Evolutionary conservation across 1,284 basidiomycete species (phyloP), one percentile per base, ranked within the genome.

Genomic region (Tremellales sp.): DNA sequence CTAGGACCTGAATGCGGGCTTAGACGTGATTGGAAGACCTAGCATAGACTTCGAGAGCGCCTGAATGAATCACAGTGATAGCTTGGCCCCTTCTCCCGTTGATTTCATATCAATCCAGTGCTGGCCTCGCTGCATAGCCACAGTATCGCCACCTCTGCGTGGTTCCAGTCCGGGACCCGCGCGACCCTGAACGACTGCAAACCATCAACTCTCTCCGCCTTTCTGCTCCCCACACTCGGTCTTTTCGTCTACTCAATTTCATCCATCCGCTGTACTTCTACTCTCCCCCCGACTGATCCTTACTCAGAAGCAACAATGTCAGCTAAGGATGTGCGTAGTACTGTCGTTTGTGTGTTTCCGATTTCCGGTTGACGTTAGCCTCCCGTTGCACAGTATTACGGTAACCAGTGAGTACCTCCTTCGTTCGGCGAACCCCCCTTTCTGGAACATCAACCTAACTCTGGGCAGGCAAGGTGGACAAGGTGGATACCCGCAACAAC

Each of bases 271-370:
- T 10, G 29, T 31, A 10, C 10, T 36, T 9, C 16, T 25, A 24
- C 9, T 10, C 19, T 9, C 12, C 7, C 24, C 9, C 33, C 47
- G 43, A 21, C 9, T 25, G 34, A 16, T 9, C 12, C 19, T 21
- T 24, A 28, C 7, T 45, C n/a, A 25, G 43, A 51, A 42, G 9
- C 9, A 21, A 43, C 33, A 21, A 69, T 67, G 67, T 63, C 65
- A 35, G 61, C 58, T 27, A 66, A 60, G 45, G 64, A 70, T 51
- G 67, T 69, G 50, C 61, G 66, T 66, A n/a, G 25, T 3, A 22
- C 13, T 10, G 6, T 39, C 21, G 12, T 24, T 19, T 13, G 22
- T 32, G 19, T 21, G 8, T 7, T 29, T n/a, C 18, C 16, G 18
- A 16, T 22, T 25, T 9, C 13, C 28, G 26, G 31, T 34, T 43